Evolutionary conservation across 805 yeast species (phyloP), one percentile per base, ranked within the genome.

Genomic region (Ogataea degrootiae): DNA sequence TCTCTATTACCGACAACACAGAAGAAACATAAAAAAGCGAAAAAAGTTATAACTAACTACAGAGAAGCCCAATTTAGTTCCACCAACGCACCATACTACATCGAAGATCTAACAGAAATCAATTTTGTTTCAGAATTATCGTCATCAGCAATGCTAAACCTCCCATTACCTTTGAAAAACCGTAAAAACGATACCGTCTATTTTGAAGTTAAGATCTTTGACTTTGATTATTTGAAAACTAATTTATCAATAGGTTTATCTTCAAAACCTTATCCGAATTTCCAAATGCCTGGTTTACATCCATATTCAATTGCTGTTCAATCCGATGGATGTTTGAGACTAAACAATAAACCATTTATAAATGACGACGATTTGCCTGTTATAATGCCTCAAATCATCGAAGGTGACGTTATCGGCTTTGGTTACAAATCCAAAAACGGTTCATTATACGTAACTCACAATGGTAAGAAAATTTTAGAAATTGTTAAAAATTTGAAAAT

Each of bases 251-350:
- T 86, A 41, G 94, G 95, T 0, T 68, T 86, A 26, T 76, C 79
- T 9, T 81, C 92, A 0, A 78, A 75, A 53, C 92, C 94, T 2
- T 84, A 84, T 57, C 94, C 96, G 2, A 72, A 76, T 49, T 87
- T 85, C 63, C 72, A 87, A 54, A 70, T 83, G 14, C 96, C 96
- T 0, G 96, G 96, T 1, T 76, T 80, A 62, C 75, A 79, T 49
- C 77, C 77, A 42, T 84, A 82, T 58, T 83, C 90, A 0, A 72
- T 87, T 42, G 85, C 85, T 3, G 80, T 86, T 59, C 92, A 86
- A 61, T 77, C 87, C 2, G 78, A 81, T 5, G 96, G 95, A 1
- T 77, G 82, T 49, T 67, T 85, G 47, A 73, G 87, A 51, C 76
- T 85, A 43, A 61, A 54, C 47, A 83, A 81, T 58, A 77, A 77